Conservation (phyloP, 495 filamentous ascomycete genomes). For the Thozetella sp. region DNA sequence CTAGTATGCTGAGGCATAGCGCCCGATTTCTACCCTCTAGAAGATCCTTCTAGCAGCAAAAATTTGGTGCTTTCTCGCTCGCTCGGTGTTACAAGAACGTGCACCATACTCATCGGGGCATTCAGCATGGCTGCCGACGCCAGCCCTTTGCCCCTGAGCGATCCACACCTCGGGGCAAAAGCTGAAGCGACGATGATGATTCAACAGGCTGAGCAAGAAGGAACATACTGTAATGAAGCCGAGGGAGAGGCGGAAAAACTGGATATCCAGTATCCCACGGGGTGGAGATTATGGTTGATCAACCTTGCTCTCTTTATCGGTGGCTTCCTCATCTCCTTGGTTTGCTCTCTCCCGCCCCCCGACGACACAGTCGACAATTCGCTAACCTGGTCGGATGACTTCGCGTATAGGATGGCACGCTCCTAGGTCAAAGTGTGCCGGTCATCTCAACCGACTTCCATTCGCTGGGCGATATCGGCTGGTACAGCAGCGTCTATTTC, state of each 20-base stretch:
- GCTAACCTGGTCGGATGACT: not conserved
- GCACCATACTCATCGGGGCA: too few species aligned
- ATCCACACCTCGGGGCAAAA: too few species aligned
- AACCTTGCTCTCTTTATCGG: not conserved
- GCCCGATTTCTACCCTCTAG: too few species aligned
- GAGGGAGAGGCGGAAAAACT: not conserved
- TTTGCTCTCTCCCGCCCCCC: not conserved
- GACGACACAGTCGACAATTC: not conserved
- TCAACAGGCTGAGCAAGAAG: too few species aligned
- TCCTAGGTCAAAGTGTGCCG: not conserved
- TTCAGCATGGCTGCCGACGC: too few species aligned
- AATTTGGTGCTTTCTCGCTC: too few species aligned
- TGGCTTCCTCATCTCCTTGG: not conserved
- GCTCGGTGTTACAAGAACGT: too few species aligned
- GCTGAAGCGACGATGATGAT: too few species aligned
- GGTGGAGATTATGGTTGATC: not conserved
- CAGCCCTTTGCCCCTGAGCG: too few species aligned
- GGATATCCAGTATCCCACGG: not conserved
- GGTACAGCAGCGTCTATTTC: not conserved
- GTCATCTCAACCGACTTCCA: not conserved
- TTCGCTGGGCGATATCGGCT: not conserved
- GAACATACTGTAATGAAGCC: not conserved
- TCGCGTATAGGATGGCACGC: not conserved
- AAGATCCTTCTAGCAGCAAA: too few species aligned
- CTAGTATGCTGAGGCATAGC: too few species aligned